phyloP scores from a whole-genome alignment of 176 grass and related monocot genomes.

The Oryza rufipogon region DNA sequence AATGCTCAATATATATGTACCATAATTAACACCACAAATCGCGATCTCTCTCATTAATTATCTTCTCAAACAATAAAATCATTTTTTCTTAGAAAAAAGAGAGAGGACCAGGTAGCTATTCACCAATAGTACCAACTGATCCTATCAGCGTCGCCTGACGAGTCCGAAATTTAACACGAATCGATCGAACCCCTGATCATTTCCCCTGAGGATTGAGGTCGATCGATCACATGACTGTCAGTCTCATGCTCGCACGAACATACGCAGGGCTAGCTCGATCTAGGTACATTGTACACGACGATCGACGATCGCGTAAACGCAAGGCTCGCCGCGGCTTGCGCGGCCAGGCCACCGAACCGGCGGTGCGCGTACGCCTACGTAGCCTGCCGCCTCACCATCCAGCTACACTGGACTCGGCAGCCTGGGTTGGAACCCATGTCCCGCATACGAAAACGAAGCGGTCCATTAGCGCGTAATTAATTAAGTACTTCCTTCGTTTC shows the following conservation, averaged over 20 bases:
- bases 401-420: neutral
- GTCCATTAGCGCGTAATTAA: no score
- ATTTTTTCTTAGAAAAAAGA: no score
- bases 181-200: no score
- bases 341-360: neutral
- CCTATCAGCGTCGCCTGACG: neutral
- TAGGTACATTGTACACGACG: neutral
- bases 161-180: neutral
- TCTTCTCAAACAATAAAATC: no score
- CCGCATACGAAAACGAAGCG: no score
- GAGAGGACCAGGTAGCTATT: no score
- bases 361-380: slow-evolving; percentile 9
- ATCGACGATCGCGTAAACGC: neutral
- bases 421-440: no score
- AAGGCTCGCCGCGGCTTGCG: neutral
- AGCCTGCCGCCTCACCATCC: slow-evolving; percentile 6
- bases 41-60: no score
- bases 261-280: neutral
- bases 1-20: no score
- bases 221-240: slow-evolving; percentile 10
- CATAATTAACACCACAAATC: no score
- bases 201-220: neutral
- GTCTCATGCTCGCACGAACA: neutral
- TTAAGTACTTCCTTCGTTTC: no score
- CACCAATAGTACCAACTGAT: neutral